These are phyloP conservation scores for Clarireedia homoeocarpa DNA, from an alignment of 2,329 filamentous ascomycete species.

Conservation along the genomic window DNA sequence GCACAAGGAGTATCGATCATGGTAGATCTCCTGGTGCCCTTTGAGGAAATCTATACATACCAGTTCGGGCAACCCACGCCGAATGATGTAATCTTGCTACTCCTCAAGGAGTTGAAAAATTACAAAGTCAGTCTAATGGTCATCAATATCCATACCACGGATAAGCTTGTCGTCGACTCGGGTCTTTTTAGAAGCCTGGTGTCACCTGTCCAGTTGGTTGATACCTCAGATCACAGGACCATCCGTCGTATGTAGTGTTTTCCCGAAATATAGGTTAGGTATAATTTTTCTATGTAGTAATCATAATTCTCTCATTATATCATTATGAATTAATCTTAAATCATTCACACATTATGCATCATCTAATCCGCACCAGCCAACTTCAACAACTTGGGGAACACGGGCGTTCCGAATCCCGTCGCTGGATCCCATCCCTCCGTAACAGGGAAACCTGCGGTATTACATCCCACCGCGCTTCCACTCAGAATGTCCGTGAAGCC, in stretches of 20 bases:
- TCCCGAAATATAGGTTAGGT: no score
- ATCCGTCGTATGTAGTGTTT: neutral
- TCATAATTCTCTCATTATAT: no score
- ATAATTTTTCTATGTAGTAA: no score
- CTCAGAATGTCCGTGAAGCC: constrained; percentile 33
- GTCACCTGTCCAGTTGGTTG: neutral
- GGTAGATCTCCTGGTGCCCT: neutral
- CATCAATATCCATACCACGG: neutral
- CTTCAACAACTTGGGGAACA: neutral
- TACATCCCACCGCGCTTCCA: constrained; percentile 32
- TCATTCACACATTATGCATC: no score
- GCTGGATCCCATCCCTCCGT: constrained; percentile 31
- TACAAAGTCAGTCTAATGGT: neutral
- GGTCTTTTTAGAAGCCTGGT: neutral
- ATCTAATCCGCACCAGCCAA: neutral
- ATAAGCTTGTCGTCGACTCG: neutral
- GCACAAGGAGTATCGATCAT: neutral
- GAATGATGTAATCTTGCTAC: neutral
- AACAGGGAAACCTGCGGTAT: constrained; percentile 22
- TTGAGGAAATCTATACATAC: neutral
- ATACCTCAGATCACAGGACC: neutral
- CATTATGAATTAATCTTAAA: no score
- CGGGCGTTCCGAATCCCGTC: constrained; percentile 31
- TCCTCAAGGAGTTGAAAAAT: neutral
- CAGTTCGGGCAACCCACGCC: neutral